phyloP scores from a whole-genome alignment of 192 early-diverging fungal species.

The Physocladia obscura region DNA sequence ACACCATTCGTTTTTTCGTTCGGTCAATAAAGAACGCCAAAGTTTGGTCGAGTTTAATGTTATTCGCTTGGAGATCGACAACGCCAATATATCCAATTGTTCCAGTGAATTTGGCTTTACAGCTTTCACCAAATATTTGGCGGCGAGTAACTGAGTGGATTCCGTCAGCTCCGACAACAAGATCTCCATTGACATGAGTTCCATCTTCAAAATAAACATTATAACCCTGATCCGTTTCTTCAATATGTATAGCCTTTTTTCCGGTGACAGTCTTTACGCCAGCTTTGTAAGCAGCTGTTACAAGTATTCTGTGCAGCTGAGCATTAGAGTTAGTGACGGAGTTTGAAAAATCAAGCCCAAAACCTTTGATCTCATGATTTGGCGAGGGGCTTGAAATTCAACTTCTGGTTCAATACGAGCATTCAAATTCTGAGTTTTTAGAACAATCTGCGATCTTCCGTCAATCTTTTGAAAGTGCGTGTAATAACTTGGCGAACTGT shows the following conservation, averaged over 20 bases:
- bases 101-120: conserved; percentile 10
- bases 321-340: neutral
- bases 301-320: conserved; percentile 1
- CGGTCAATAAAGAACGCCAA: neutral
- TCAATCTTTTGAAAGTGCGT: neutral
- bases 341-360: neutral
- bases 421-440: neutral
- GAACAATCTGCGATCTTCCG: neutral
- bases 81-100: conserved; percentile 12
- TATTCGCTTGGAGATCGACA: neutral
- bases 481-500: neutral
- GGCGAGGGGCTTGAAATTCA: neutral
- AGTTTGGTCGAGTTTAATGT: neutral
- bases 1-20: neutral
- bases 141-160: conserved; percentile 1
- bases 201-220: neutral
- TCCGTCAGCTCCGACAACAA: conserved; percentile 27
- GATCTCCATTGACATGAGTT: neutral
- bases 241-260: neutral
- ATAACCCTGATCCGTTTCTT: neutral
- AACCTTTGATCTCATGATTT: conserved; percentile 5
- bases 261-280: neutral
- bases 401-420: neutral
- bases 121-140: conserved; percentile 33
- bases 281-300: neutral